phyloP scores from a whole-genome alignment of 139 green algal species.

The Chlorella ohadii region DNA sequence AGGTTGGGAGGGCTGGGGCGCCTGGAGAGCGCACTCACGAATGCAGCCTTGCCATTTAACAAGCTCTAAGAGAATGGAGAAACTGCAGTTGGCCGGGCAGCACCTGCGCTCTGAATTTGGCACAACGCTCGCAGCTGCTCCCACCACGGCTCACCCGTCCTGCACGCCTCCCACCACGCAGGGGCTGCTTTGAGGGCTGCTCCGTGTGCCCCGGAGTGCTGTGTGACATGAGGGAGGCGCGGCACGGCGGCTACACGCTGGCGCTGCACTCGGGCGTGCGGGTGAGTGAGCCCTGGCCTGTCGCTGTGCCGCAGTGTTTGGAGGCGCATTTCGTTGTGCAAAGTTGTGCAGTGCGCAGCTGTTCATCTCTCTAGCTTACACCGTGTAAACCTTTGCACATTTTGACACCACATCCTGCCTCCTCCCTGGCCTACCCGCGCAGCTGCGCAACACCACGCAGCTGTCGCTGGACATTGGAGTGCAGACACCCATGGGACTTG shows the following conservation, averaged over 20 bases:
- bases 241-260: conserved; percentile 50
- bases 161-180: background rate
- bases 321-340: too few species aligned
- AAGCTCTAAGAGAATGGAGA: too few species aligned
- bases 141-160: too few species aligned
- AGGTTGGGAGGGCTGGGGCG: background rate
- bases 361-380: too few species aligned
- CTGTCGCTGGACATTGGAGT: conserved; percentile 53
- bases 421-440: background rate
- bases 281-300: background rate
- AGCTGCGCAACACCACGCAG: conserved; percentile 57
- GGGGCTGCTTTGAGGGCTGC: background rate
- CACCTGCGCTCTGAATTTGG: too few species aligned
- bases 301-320: too few species aligned
- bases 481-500: background rate
- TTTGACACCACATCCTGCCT: background rate
- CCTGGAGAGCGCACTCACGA: too few species aligned
- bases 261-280: conserved; percentile 57
- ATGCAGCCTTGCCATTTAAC: too few species aligned
- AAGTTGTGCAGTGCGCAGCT: too few species aligned
- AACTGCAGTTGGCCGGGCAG: too few species aligned
- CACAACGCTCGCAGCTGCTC: too few species aligned
- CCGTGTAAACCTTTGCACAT: too few species aligned
- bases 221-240: conserved; percentile 38
- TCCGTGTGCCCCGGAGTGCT: conserved; percentile 34